Evolutionary conservation across 192 early-diverging fungal genomes (phyloP), one percentile per base, ranked within the genome.

Genomic region (Ambispora gerdemannii): DNA sequence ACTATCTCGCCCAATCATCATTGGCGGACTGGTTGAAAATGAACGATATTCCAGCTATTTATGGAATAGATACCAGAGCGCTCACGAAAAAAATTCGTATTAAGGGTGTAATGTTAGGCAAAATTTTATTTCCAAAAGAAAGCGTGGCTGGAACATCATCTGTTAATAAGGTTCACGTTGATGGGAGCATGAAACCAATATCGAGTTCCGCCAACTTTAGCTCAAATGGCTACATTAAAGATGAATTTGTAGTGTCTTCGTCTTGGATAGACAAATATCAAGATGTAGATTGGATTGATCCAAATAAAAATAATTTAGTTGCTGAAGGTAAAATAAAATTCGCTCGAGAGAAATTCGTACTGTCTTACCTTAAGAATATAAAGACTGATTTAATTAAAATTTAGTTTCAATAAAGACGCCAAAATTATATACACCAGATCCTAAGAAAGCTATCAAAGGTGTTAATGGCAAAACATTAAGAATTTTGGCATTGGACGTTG

Each of bases 1-100:
- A 99, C 77, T 95, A 90, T 78, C 80, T 99, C 49, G 97, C 97
- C 24, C 59, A 74, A 17, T 91, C 90, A 30, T 95, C 95, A 7
- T 83, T 99, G 28, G 77, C 88, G 28, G 80, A 78, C 4, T 99
- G 97, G 97, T 82, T 99, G 63, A 95, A 92, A 83, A 89, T 95
- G 76, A 83, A 95, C 78, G 83, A 91, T 74, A 74, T 98, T 47
- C 97, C 97, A 24, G 97, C 92, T 49, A 82, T 98, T 56, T 95
- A 94, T 64, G 95, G 93, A 49, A 87, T 99, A 35, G 97, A 99
- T 82, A 98, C 97, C 15, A 88, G 97, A 56, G 94, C 93, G 34
- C 83, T 99, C 72, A 98, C 95, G 38, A 97, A 99, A 85, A 93
- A 94, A 79, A 97, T 99, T 72, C 89, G 97, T 53, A 89, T 87